phyloP scores from a whole-genome alignment of 495 filamentous ascomycete species.

The Neurospora sp. region DNA sequence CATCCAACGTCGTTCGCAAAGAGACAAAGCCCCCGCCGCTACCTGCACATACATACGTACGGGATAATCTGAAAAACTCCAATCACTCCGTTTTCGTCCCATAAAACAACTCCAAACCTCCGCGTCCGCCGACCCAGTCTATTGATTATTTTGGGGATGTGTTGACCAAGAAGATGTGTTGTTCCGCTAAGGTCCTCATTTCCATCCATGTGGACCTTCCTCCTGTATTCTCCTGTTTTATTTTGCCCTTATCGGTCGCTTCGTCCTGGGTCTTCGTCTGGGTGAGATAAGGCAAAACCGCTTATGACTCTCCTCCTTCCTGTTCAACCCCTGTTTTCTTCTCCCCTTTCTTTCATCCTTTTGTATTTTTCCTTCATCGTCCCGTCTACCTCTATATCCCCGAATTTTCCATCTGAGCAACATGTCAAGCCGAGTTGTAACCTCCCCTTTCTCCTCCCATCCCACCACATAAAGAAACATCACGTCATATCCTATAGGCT shows the following conservation, averaged over 20 bases:
- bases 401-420: background rate
- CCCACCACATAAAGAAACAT: background rate
- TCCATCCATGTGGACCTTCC: background rate
- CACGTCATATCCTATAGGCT: conserved; percentile 11
- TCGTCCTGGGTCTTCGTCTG: background rate
- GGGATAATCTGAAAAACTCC: background rate
- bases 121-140: background rate
- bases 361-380: background rate
- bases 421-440: background rate
- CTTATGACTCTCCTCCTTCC: background rate
- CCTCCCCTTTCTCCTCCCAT: background rate
- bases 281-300: background rate
- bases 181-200: background rate
- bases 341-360: background rate
- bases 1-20: background rate
- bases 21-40: background rate
- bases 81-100: background rate
- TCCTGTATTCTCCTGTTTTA: background rate
- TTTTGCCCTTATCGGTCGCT: background rate
- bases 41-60: background rate
- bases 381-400: background rate
- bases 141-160: background rate
- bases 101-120: background rate
- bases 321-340: background rate
- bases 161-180: background rate